Conservation (phyloP, 768 basidiomycete genomes). For the Naganishia friedmannii region DNA sequence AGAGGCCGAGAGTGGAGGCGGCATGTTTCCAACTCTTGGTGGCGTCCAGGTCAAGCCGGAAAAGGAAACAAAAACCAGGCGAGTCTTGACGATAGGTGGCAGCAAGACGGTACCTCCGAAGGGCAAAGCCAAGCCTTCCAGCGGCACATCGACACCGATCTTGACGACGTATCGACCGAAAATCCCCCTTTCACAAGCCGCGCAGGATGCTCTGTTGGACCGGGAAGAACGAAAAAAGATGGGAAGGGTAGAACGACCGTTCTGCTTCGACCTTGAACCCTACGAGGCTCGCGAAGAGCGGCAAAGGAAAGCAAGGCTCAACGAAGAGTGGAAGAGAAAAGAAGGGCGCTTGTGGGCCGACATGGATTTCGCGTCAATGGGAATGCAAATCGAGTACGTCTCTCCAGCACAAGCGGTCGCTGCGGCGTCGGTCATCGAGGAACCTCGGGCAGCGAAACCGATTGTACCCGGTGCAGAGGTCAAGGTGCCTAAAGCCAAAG, state of each 20-base stretch:
- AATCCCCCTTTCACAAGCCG: constrained; percentile 20
- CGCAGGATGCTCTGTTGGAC: constrained; percentile 20
- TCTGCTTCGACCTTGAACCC: constrained; percentile 38
- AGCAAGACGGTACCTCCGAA: constrained; percentile 18
- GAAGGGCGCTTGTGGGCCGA: constrained; percentile 40
- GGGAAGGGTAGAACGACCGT: constrained; percentile 26
- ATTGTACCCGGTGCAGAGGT: constrained; percentile 27
- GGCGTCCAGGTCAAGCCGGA: not conserved
- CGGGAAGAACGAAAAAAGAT: not conserved
- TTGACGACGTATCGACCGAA: constrained; percentile 43
- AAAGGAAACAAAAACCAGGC: constrained; percentile 29
- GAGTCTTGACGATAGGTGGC: constrained; percentile 43
- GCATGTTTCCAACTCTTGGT: constrained; percentile 43
- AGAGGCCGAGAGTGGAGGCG: constrained; percentile 42
- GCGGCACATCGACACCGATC: constrained; percentile 21
- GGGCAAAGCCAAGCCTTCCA: constrained; percentile 34
- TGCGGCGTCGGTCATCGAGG: constrained; percentile 31
- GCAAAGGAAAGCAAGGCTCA: constrained; percentile 35
- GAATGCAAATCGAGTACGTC: constrained; percentile 39
- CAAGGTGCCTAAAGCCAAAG: constrained; percentile 1
- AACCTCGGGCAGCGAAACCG: constrained; percentile 28
- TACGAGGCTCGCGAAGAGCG: constrained; percentile 32
- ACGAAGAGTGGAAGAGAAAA: constrained; percentile 36
- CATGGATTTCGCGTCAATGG: constrained; percentile 34
- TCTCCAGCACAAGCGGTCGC: constrained; percentile 33